A percentile compares a stretch with the other conserved stretches of the same genome.
phyloP scores from a whole-genome alignment of 345 rosid species.

The Eucalyptus albens region DNA sequence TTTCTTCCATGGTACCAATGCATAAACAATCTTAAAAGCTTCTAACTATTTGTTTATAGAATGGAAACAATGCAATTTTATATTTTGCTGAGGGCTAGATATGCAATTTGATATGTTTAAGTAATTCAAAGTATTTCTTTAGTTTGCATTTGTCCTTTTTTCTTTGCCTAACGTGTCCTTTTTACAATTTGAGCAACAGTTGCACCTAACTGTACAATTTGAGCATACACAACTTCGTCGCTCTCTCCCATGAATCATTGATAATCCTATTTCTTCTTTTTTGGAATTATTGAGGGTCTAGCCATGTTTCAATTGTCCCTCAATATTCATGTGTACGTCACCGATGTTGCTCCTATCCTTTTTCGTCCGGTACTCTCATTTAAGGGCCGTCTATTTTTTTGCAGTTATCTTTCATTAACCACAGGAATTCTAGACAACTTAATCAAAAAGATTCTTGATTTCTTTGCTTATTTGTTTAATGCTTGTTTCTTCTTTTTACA shows the following conservation, averaged over 20 bases:
- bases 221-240: not conserved
- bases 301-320: conserved; percentile 6
- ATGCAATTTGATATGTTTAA: not conserved
- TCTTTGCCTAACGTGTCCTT: not conserved
- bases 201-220: not conserved
- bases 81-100: not conserved
- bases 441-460: not conserved
- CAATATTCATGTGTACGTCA: not conserved
- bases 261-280: not conserved
- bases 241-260: not conserved
- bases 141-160: not conserved
- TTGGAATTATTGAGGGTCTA: not conserved
- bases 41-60: not conserved
- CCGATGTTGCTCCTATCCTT: not conserved
- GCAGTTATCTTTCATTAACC: not conserved
- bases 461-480: not conserved
- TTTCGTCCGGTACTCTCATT: not conserved
- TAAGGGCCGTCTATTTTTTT: not conserved
- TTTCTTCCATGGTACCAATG: not conserved
- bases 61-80: not conserved
- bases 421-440: not conserved
- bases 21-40: not conserved
- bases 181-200: not conserved
- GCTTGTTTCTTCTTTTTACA: not conserved
- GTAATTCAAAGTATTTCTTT: not conserved